Base-by-base conservation (phyloP, 768 basidiomycete genomes). In the Hypsizygus marmoreus region DNA sequence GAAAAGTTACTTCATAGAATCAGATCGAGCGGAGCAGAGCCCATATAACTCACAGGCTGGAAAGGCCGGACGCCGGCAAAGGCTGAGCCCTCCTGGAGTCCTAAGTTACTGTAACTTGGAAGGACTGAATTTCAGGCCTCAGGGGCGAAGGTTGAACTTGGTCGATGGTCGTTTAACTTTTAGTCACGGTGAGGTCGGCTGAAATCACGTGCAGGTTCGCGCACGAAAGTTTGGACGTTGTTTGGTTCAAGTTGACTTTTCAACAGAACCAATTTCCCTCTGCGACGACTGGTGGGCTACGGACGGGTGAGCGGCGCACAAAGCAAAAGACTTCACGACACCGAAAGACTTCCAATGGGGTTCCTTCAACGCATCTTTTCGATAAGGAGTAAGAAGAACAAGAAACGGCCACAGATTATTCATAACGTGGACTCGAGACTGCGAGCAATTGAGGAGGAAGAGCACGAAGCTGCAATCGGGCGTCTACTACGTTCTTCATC, bases 401-500 rank as follows among this genome's bases (percentile, higher is more conserved):
- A 79, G 64, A 72, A 65, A 53, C 56, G 56, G 44, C 59, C 55
- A 20, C 53, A 56, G 35, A 49, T 64, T 49, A 51, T 54, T 44
- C 58, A 66, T 41, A 58, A 69, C 43, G 57, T 58, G 16, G 46
- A 49, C 19, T 36, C 53, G 10, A 38, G 39, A 16, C n/a, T 45
- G 32, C 55, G 50, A 33, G 53, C 47, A 16, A 56, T 57, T 23
- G 69, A 76, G 36, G 75, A 81, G 25, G 81, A 84, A 44, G 75
- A 76, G 44, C 73, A 76, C 40, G 76, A 77, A 57, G 73, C 69
- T 34, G 71, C 67, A 23, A 64, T 72, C 31, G 69, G 71, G 25
- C 70, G 74, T n/a, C 71, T 91, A 11, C 61, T 91, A 26, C 79
- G 88, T 33, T 88, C 88, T 1, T 83, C 86, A 11, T 89, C 89